These are phyloP conservation scores for Ramularia endophylla DNA, from an alignment of 2,329 filamentous ascomycete genomes.

Conservation along the genomic window DNA sequence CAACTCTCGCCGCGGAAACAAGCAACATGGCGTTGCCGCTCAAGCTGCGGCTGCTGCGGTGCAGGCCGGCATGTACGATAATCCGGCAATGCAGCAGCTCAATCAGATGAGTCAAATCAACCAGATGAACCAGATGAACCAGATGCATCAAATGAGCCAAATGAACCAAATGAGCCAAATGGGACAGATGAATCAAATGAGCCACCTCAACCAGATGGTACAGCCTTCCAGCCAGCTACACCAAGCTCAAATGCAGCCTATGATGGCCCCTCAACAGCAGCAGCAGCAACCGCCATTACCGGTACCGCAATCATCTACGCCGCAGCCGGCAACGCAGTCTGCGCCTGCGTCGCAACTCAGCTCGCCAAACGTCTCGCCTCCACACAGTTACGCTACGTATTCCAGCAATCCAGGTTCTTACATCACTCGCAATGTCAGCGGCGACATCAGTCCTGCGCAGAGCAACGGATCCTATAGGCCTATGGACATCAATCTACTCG, in stretches of 20 bases:
- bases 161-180: constrained; percentile 23
- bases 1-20: constrained; percentile 90
- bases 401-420: constrained; percentile 53
- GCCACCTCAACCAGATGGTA: constrained; percentile 12
- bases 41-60: constrained; percentile 50
- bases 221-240: constrained; percentile 6
- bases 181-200: constrained; percentile 15
- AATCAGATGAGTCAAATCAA: constrained; percentile 64
- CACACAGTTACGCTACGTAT: constrained; percentile 70
- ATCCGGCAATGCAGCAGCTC: constrained; percentile 37
- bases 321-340: constrained; percentile 77
- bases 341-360: constrained; percentile 79
- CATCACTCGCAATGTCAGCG: constrained; percentile 50
- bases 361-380: constrained; percentile 94
- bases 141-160: constrained; percentile 22
- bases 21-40: constrained; percentile 60
- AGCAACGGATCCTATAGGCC: constrained; percentile 34
- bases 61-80: constrained; percentile 46
- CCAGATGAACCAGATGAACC: constrained; percentile 58
- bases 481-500: constrained; percentile 61
- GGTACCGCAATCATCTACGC: constrained; percentile 49
- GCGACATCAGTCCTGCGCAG: constrained; percentile 43
- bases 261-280: constrained; percentile 9
- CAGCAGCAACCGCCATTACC: constrained; percentile 9
- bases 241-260: constrained; percentile 14